Evolutionary conservation across 257 asterid genomes (phyloP).

Genomic region (Solanum piurae): DNA sequence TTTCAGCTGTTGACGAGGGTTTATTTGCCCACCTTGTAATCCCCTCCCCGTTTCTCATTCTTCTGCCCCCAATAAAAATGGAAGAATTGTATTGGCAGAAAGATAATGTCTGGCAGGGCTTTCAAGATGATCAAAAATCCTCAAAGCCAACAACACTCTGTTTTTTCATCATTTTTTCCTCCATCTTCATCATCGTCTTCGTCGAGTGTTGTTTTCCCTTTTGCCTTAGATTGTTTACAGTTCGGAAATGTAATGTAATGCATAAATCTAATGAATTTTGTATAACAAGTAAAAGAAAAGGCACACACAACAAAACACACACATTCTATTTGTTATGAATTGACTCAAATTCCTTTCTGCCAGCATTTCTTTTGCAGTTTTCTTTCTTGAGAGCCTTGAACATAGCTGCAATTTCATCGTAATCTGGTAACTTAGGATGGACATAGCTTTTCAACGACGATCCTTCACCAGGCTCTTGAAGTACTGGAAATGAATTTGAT

Average conservation of each 20-base stretch:
- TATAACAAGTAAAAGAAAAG: neutral
- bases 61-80: too few species aligned
- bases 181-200: too few species aligned
- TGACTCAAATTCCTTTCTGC: neutral
- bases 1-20: too few species aligned
- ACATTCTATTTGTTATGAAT: neutral
- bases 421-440: conserved; percentile 89
- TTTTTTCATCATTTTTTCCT: too few species aligned
- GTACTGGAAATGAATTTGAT: conserved; percentile 33
- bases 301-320: neutral
- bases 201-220: too few species aligned
- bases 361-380: conserved; percentile 10
- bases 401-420: conserved; percentile 65
- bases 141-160: too few species aligned
- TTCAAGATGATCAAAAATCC: too few species aligned
- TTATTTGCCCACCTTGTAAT: too few species aligned
- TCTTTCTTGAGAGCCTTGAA: conserved; percentile 59
- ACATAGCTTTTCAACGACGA: conserved; percentile 18
- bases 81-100: too few species aligned
- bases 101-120: too few species aligned
- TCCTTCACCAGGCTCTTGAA: neutral
- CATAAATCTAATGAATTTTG: neutral
- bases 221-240: neutral
- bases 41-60: too few species aligned
- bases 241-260: neutral